phyloP scores from a whole-genome alignment of 495 filamentous ascomycete genomes.

The Penicillium turbatum region DNA sequence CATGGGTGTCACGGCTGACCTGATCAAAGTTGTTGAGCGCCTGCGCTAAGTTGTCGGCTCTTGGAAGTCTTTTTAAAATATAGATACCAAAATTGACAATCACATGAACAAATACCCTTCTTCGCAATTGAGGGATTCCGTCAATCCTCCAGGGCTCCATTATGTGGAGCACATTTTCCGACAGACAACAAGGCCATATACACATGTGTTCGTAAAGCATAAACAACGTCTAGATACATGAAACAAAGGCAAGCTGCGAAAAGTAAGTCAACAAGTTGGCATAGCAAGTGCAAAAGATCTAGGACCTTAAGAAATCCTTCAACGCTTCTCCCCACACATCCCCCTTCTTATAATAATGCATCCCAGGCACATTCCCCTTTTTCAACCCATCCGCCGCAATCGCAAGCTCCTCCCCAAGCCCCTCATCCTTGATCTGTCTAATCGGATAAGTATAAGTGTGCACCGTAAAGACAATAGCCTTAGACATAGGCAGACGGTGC shows the following conservation, averaged over 20 bases:
- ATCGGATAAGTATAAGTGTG: slow-evolving; percentile 77
- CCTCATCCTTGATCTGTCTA: slow-evolving; percentile 63
- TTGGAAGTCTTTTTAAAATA: neutral
- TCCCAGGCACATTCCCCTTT: slow-evolving; percentile 61
- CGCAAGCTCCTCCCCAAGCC: slow-evolving; percentile 59
- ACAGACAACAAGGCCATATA: too few relatives aligned
- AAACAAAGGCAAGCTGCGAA: neutral
- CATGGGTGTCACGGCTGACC: slow-evolving; percentile 87
- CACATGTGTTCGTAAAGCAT: too few relatives aligned
- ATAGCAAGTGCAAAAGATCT: neutral
- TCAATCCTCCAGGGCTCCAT: too few relatives aligned
- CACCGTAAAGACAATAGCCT: slow-evolving; percentile 69
- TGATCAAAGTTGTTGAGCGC: slow-evolving; percentile 73
- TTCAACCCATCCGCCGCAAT: slow-evolving; percentile 69
- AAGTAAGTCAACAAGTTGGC: neutral
- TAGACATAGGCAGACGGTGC: slow-evolving; percentile 62
- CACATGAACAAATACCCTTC: neutral
- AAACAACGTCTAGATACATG: neutral
- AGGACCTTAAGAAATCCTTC: slow-evolving; percentile 51
- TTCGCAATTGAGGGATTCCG: too few relatives aligned
- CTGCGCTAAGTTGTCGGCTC: slow-evolving; percentile 21
- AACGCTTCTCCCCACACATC: slow-evolving; percentile 63
- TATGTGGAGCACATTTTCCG: too few relatives aligned
- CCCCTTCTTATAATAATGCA: slow-evolving; percentile 65
- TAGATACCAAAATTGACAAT: neutral